Percentiles rank a stretch among this genome's conserved stretches.
These are phyloP conservation scores for Nakazawaea wickerhamii DNA, from an alignment of 805 yeast species.

Conservation along the genomic window DNA sequence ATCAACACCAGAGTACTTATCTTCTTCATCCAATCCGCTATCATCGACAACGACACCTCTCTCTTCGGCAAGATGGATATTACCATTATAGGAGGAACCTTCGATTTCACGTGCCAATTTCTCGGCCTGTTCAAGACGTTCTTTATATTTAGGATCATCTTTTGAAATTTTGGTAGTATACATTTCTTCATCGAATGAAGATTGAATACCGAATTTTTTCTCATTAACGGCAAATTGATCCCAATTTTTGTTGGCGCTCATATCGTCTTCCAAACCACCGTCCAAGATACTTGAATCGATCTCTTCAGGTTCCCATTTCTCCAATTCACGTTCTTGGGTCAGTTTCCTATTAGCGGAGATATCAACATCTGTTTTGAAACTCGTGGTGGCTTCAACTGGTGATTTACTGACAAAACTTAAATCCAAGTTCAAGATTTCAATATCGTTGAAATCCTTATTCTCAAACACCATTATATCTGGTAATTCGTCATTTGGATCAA, in stretches of 20 bases:
- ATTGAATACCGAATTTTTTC: constrained; percentile 79
- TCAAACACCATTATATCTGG: constrained; percentile 40
- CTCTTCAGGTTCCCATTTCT: constrained; percentile 79
- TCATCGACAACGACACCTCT: constrained; percentile 76
- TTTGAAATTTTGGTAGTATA: constrained; percentile 78
- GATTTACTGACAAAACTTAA: constrained; percentile 15
- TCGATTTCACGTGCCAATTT: constrained; percentile 81
- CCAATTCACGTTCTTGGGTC: constrained; percentile 64
- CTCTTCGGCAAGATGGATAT: constrained; percentile 85
- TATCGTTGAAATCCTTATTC: constrained; percentile 46
- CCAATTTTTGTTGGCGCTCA: constrained; percentile 44
- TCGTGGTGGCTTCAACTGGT: constrained; percentile 16
- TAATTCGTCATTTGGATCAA: constrained; percentile 31
- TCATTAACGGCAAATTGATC: constrained; percentile 94
- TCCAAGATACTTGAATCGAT: constrained; percentile 19
- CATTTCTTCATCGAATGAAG: constrained; percentile 77
- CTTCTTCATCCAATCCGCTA: constrained; percentile 91
- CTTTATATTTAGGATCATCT: constrained; percentile 65
- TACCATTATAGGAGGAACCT: constrained; percentile 54
- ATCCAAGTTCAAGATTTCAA: constrained; percentile 38
- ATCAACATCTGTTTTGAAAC: constrained; percentile 80
- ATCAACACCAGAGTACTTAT: constrained; percentile 88
- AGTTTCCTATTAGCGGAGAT: constrained; percentile 50
- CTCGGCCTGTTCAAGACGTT: constrained; percentile 66
- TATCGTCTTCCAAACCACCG: constrained; percentile 34